Conservation (phyloP, 148 eudicot species). For the Rhododendron williamsianum region DNA sequence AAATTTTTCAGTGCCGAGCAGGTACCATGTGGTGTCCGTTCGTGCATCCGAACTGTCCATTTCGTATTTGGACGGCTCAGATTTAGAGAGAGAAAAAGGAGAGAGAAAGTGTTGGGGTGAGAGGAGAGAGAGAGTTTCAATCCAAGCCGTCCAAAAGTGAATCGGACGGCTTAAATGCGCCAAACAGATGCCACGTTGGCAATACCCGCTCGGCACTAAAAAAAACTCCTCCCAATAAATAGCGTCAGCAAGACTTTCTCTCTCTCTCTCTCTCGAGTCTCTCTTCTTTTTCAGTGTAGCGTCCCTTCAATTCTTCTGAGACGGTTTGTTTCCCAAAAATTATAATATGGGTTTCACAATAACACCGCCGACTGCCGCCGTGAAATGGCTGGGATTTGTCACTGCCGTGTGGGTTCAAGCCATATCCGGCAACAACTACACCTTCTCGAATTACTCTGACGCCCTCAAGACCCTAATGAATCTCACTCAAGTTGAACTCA, state of each 20-base stretch:
- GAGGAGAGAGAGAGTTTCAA: too few species aligned
- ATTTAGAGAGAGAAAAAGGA: too few species aligned
- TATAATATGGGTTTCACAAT: background rate
- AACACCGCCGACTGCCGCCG: conserved; percentile 21
- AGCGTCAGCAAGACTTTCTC: background rate
- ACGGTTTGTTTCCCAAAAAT: background rate
- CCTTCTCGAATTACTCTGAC: conserved; percentile 66
- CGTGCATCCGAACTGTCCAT: too few species aligned
- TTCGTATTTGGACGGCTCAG: too few species aligned
- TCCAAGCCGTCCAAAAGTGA: too few species aligned
- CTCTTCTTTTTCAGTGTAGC: background rate
- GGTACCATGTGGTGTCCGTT: too few species aligned
- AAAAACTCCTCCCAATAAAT: too few species aligned
- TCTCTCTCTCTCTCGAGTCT: background rate
- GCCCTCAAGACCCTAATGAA: conserved; percentile 53
- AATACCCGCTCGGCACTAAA: too few species aligned
- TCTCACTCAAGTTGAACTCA: conserved; percentile 48
- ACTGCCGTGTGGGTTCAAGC: conserved; percentile 77
- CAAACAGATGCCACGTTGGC: too few species aligned
- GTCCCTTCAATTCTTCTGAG: background rate
- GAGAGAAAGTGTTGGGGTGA: too few species aligned
- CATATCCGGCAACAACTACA: conserved; percentile 67
- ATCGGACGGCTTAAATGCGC: too few species aligned
- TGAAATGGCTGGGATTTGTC: conserved; percentile 71
- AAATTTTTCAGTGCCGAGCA: too few species aligned